A percentile compares a stretch with the other conserved stretches of the same genome.
phyloP scores from a whole-genome alignment of 805 yeast genomes.

The Kodamaea neixiangensis region DNA sequence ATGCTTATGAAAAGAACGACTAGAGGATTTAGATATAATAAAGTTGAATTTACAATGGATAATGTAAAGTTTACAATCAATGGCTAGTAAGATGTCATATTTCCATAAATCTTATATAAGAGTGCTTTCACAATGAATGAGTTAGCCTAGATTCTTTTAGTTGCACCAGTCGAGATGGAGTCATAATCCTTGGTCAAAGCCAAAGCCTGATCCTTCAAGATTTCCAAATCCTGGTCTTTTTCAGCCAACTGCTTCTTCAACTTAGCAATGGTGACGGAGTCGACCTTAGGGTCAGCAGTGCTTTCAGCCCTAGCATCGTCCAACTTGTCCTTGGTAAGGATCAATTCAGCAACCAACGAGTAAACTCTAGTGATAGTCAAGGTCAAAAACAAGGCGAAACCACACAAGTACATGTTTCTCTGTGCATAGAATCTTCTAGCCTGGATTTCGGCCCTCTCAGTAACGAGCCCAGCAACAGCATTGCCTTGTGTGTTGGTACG shows the following conservation, averaged over 20 bases:
- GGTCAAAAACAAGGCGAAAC: constrained; percentile 89
- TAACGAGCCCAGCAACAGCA: constrained; percentile 30
- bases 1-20: constrained; percentile 51
- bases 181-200: constrained; percentile 63
- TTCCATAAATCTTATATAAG: not conserved
- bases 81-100: too few species aligned
- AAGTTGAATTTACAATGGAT: not conserved
- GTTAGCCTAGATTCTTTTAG: constrained; percentile 7
- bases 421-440: constrained; percentile 94
- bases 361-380: constrained; percentile 84
- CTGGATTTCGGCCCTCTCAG: constrained; percentile 78
- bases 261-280: constrained; percentile 42
- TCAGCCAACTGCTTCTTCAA: constrained; percentile 49
- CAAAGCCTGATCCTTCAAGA: constrained; percentile 72
- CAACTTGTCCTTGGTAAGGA: constrained; percentile 62
- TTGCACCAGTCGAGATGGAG: not conserved
- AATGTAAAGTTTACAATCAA: too few species aligned
- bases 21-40: not conserved
- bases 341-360: constrained; percentile 71
- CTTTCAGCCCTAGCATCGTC: constrained; percentile 33
- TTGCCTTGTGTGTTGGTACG: constrained; percentile 34
- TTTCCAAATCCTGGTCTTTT: constrained; percentile 64
- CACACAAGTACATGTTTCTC: constrained; percentile 93
- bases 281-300: constrained; percentile 21
- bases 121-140: too few species aligned